Percentiles rank a stretch among this genome's conserved stretches.
Conservation (phyloP, 2,329 filamentous ascomycete species). For the Cryphonectria japonica region DNA sequence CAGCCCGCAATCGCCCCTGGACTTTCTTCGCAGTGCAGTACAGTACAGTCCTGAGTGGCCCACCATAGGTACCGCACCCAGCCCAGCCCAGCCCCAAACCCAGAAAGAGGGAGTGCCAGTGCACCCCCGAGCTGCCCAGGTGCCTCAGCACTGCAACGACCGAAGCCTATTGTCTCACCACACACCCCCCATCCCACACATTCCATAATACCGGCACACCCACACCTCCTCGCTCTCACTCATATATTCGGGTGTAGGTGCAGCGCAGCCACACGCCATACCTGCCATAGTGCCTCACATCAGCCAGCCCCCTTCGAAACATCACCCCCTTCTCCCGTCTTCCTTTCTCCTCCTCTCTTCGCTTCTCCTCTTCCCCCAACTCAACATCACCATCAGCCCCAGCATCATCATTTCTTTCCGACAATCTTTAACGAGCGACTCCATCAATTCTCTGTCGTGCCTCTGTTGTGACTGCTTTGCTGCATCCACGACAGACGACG, state of each 20-base stretch:
- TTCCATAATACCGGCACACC: background rate
- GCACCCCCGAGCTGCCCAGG: background rate
- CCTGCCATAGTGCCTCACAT: background rate
- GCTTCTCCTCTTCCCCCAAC: background rate
- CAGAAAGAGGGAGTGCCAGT: background rate
- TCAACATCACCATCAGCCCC: background rate
- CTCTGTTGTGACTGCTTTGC: background rate
- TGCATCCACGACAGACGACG: background rate
- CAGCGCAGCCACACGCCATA: slow-evolving; percentile 7
- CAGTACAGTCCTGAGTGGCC: too few species aligned
- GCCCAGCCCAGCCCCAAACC: background rate
- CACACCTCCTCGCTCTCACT: background rate
- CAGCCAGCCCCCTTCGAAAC: background rate
- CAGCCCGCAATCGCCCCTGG: too few species aligned
- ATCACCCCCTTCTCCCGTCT: background rate
- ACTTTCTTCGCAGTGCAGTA: too few species aligned
- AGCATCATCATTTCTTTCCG: background rate
- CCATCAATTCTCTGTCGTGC: background rate
- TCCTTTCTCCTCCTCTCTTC: background rate
- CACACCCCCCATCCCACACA: background rate
- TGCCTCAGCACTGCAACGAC: background rate
- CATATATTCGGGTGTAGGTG: background rate
- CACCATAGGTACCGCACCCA: background rate
- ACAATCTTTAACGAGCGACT: background rate
- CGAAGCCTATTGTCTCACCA: background rate